These are phyloP conservation scores for Cladorrhinum sp. DNA, from an alignment of 2,329 filamentous ascomycete species.

Conservation along the genomic window DNA sequence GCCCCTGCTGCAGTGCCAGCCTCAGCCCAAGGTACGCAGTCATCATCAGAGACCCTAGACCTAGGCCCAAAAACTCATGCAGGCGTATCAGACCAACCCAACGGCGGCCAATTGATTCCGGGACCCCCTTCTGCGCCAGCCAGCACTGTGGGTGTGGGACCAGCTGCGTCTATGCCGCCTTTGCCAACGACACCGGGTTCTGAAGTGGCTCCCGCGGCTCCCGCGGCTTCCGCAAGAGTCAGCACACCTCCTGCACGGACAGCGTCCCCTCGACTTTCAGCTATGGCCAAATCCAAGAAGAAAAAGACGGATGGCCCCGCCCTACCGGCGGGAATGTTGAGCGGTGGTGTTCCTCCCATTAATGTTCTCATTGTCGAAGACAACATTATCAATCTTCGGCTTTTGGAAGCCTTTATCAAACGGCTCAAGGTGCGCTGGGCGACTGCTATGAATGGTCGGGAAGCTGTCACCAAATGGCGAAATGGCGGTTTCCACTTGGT, in stretches of 20 bases:
- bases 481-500: conserved; percentile 91
- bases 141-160: conserved; percentile 9
- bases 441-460: conserved; percentile 92
- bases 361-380: conserved; percentile 98
- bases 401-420: conserved; percentile 94
- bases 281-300: conserved; percentile 29
- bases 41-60: conserved; percentile 34
- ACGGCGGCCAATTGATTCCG: conserved; percentile 21
- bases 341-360: conserved; percentile 86
- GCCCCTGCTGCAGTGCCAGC: neutral
- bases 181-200: conserved; percentile 52
- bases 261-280: conserved; percentile 45
- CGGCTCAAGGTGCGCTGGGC: conserved; percentile 93
- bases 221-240: conserved; percentile 48
- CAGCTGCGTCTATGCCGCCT: conserved; percentile 47
- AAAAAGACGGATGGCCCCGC: conserved; percentile 50
- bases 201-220: conserved; percentile 35
- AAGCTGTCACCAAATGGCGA: conserved; percentile 92
- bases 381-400: conserved; percentile 93
- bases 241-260: conserved; percentile 51
- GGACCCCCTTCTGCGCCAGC: neutral
- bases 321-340: conserved; percentile 64
- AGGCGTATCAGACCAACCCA: conserved; percentile 50
- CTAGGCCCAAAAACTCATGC: conserved; percentile 57
- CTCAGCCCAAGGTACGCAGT: conserved; percentile 35